Conservation (phyloP, 179 eudicot genomes). For the Beta corolliflora region DNA sequence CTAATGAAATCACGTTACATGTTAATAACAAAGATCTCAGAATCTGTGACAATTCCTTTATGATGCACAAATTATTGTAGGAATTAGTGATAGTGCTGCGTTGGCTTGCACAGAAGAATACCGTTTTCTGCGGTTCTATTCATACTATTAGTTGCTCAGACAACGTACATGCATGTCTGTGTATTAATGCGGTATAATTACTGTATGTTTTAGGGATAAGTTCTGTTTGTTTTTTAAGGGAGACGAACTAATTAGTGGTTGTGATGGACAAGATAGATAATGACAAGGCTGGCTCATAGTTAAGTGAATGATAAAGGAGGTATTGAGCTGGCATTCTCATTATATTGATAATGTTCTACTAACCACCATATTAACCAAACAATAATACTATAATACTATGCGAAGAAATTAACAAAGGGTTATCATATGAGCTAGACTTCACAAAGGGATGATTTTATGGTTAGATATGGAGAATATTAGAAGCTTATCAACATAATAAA, state of each 20-base stretch:
- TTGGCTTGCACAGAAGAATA: not conserved
- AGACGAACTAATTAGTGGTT: constrained; percentile 15
- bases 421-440: not conserved
- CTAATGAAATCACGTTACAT: not conserved
- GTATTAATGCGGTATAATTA: constrained; percentile 8
- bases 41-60: not conserved
- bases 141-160: not conserved
- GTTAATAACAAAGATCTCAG: not conserved
- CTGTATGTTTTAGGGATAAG: not conserved
- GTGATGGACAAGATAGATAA: not conserved
- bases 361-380: constrained; percentile 21
- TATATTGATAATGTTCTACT: constrained; percentile 6
- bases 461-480: not conserved
- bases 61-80: not conserved
- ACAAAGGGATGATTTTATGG: not conserved
- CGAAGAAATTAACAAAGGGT: not conserved
- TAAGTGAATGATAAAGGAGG: not conserved
- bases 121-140: not conserved
- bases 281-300: constrained; percentile 9
- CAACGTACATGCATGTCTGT: constrained; percentile 13
- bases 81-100: not conserved
- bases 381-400: not conserved
- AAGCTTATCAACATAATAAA: not conserved
- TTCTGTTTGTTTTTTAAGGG: not conserved
- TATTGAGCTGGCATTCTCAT: constrained; percentile 23